A percentile compares a stretch with the other conserved stretches of the same genome.
These are phyloP conservation scores for Diaporthe sp. DNA, from an alignment of 2,329 filamentous ascomycete species.

Conservation along the genomic window DNA sequence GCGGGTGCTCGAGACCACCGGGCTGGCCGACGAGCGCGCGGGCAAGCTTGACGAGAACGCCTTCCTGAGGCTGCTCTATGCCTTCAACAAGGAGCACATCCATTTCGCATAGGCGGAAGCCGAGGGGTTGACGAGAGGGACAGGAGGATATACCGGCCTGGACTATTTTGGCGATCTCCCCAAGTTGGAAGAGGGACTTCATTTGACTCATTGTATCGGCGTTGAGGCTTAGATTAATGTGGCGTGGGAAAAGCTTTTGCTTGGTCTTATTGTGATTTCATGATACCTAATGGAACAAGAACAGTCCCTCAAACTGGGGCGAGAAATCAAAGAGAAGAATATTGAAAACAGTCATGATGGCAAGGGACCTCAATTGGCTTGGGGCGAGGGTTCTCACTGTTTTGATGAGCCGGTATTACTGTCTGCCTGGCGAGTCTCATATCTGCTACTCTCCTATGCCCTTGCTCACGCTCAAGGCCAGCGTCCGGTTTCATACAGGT, in stretches of 20 bases:
- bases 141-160: neutral
- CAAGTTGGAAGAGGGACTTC: neutral
- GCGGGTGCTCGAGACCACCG: slow-evolving; percentile 86
- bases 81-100: slow-evolving; percentile 93
- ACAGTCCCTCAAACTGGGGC: neutral
- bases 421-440: neutral
- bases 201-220: slow-evolving; percentile 36
- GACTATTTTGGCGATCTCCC: neutral
- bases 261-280: slow-evolving; percentile 12
- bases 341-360: neutral
- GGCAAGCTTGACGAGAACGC: slow-evolving; percentile 93
- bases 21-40: slow-evolving; percentile 84
- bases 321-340: slow-evolving; percentile 1
- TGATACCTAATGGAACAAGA: slow-evolving; percentile 37
- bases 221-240: slow-evolving; percentile 30
- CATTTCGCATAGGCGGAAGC: slow-evolving; percentile 77
- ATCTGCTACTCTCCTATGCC: neutral
- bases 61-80: slow-evolving; percentile 83
- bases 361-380: no score
- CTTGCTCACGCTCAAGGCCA: neutral
- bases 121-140: neutral
- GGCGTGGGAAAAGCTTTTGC: neutral
- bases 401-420: neutral
- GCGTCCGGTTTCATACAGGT: neutral
- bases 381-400: no score